These are phyloP conservation scores for Rehmannia glutinosa DNA, from an alignment of 257 asterid genomes.

Conservation along the genomic window DNA sequence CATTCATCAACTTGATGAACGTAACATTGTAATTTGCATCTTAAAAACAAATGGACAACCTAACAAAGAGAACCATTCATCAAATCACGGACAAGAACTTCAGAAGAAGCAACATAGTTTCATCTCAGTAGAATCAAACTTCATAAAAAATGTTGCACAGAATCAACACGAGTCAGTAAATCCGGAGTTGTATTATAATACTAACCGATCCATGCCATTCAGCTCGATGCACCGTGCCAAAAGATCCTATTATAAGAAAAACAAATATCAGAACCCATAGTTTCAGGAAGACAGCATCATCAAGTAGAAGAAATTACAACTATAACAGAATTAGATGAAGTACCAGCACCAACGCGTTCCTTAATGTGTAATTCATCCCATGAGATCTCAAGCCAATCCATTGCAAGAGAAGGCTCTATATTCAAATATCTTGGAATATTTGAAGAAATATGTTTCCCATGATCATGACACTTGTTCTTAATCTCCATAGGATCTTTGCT, in stretches of 20 bases:
- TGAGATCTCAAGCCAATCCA: conserved; percentile 97
- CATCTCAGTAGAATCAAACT: neutral
- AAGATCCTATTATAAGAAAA: conserved; percentile 58
- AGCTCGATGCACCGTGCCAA: conserved; percentile 99
- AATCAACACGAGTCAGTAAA: conserved; percentile 11
- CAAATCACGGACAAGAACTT: conserved; percentile 9
- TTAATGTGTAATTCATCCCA: conserved; percentile 92
- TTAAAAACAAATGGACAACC: neutral
- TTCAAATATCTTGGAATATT: conserved; percentile 63
- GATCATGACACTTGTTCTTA: conserved; percentile 32
- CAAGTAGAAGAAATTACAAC: neutral
- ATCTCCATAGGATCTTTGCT: conserved; percentile 35
- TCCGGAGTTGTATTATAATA: conserved; percentile 14
- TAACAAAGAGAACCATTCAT: neutral
- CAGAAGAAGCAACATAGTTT: neutral
- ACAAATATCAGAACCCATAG: conserved; percentile 13
- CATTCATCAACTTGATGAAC: neutral
- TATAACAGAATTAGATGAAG: neutral
- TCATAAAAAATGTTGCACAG: neutral
- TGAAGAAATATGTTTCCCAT: conserved; percentile 33
- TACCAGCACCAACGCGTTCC: conserved; percentile 98
- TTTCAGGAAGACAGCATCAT: neutral
- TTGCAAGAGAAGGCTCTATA: conserved; percentile 91
- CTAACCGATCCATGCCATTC: conserved; percentile 99
- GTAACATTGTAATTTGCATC: neutral